Evolutionary conservation across 768 basidiomycete species (phyloP).

Genomic region (Trametes elegans): DNA sequence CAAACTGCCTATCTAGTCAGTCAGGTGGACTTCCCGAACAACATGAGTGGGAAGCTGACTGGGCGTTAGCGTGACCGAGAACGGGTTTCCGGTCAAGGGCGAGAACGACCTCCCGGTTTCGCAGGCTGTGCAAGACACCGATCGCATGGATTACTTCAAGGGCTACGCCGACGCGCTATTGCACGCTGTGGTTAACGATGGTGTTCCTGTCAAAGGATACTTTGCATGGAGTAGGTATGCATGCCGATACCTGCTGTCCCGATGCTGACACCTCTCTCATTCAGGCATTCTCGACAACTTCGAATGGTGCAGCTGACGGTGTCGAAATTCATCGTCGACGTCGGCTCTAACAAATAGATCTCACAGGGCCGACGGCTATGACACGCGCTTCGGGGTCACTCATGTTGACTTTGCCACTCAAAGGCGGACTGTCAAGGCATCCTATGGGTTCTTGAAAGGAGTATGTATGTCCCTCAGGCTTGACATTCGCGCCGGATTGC

Average conservation of each 20-base stretch:
- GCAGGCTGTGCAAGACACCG: conserved; percentile 36
- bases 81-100: conserved; percentile 42
- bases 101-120: conserved; percentile 36
- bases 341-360: neutral
- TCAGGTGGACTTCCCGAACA: neutral
- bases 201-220: conserved; percentile 36
- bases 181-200: conserved; percentile 38
- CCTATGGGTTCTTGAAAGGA: conserved; percentile 26
- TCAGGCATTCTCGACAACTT: conserved; percentile 43
- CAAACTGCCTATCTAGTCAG: conserved; percentile 36
- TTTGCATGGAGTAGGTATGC: conserved; percentile 40
- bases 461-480: conserved; percentile 9
- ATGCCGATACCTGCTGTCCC: neutral
- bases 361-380: conserved; percentile 39
- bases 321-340: neutral
- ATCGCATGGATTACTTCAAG: conserved; percentile 41
- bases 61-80: conserved; percentile 46
- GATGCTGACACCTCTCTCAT: neutral
- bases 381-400: conserved; percentile 44
- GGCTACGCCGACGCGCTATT: conserved; percentile 37
- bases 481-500: neutral
- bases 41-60: too few relatives aligned
- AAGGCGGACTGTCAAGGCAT: conserved; percentile 29
- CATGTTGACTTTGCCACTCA: conserved; percentile 38
- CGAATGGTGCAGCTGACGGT: conserved; percentile 34